Percentiles rank a stretch among this genome's conserved stretches.
phyloP scores from a whole-genome alignment of 106 monocot genomes.

The Posidonia australis region DNA sequence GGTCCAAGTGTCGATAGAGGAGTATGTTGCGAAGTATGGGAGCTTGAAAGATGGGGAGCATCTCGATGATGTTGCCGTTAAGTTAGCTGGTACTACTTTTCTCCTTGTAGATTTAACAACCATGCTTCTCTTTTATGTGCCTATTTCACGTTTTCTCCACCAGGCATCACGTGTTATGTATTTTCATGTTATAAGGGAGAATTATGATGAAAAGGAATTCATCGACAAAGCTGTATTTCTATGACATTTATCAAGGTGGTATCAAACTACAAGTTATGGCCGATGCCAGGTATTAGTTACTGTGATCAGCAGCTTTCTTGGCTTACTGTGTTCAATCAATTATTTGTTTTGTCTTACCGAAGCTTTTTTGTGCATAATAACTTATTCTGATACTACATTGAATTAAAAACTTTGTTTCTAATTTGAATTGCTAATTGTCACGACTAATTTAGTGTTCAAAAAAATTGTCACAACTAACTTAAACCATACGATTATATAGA shows the following conservation, averaged over 20 bases:
- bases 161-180: not conserved
- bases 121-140: not conserved
- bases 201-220: constrained; percentile 79
- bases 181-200: constrained; percentile 38
- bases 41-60: constrained; percentile 56
- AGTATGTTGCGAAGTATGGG: constrained; percentile 49
- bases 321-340: not conserved
- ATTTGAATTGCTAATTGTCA: too few species aligned
- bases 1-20: constrained; percentile 35
- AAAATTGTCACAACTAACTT: too few species aligned
- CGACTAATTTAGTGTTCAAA: too few species aligned
- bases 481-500: too few species aligned
- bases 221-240: constrained; percentile 83
- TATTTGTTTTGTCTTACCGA: not conserved
- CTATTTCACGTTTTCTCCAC: not conserved
- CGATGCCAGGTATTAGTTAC: constrained; percentile 57
- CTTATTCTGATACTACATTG: too few species aligned
- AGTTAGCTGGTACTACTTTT: constrained; percentile 46
- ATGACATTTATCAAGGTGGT: constrained; percentile 65
- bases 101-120: not conserved
- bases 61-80: constrained; percentile 49
- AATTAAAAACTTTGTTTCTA: too few species aligned
- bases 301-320: not conserved
- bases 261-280: constrained; percentile 92
- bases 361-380: too few species aligned